Evolutionary conservation across 2,329 filamentous ascomycete species (phyloP).

Genomic region (Phyllosticta capitalensis): DNA sequence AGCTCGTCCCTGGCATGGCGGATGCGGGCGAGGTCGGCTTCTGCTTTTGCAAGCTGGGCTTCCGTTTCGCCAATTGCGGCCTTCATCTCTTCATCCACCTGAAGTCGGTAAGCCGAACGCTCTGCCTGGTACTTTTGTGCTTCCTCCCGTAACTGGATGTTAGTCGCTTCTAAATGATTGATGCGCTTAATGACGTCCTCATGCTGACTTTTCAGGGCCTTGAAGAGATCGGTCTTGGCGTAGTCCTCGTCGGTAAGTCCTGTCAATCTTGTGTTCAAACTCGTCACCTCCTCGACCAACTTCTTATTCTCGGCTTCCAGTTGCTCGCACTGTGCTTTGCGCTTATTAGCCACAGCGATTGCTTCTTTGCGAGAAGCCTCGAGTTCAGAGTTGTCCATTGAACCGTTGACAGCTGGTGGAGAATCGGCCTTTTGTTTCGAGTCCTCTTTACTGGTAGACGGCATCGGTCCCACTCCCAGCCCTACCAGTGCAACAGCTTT

Average conservation of each 20-base stretch:
- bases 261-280: constrained; percentile 57
- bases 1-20: constrained; percentile 78
- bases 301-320: constrained; percentile 69
- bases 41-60: constrained; percentile 67
- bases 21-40: constrained; percentile 78
- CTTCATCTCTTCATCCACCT: constrained; percentile 73
- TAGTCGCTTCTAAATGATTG: constrained; percentile 83
- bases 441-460: constrained; percentile 28
- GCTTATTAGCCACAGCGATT: constrained; percentile 64
- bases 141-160: constrained; percentile 75
- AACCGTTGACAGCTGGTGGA: constrained; percentile 34
- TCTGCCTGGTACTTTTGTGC: constrained; percentile 78
- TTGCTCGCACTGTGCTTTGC: constrained; percentile 79
- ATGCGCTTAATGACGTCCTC: constrained; percentile 88
- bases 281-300: constrained; percentile 67
- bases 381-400: constrained; percentile 45
- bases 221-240: constrained; percentile 85
- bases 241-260: constrained; percentile 86
- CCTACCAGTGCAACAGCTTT: constrained; percentile 85
- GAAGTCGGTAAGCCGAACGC: constrained; percentile 67
- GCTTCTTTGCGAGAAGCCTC: constrained; percentile 71
- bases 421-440: constrained; percentile 13
- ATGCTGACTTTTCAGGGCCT: constrained; percentile 77
- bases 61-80: constrained; percentile 67
- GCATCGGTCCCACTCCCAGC: constrained; percentile 63